These are phyloP conservation scores for Haplosporangium sp. DNA, from an alignment of 371 early-diverging fungal species.

Conservation along the genomic window DNA sequence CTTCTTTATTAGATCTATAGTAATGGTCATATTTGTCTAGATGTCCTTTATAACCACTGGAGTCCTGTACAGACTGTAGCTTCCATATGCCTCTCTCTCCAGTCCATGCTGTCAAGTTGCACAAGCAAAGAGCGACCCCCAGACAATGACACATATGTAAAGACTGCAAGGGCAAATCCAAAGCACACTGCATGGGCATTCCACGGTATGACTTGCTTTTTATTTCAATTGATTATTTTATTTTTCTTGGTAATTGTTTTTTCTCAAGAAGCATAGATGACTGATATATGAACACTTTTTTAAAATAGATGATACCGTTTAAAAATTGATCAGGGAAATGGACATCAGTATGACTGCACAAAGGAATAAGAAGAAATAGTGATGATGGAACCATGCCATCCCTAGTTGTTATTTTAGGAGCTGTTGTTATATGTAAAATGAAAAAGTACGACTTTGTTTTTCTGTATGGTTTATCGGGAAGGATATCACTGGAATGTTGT, in stretches of 20 bases:
- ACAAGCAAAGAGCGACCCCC: slow-evolving; percentile 85
- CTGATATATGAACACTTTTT: background rate
- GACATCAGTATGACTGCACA: background rate
- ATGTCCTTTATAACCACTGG: slow-evolving; percentile 97
- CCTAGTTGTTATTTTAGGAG: background rate
- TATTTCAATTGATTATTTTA: too few species aligned
- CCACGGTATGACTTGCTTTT: slow-evolving; percentile 57
- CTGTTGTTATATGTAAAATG: too few species aligned
- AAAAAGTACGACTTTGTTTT: background rate
- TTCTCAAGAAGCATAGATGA: too few species aligned
- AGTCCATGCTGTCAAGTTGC: slow-evolving; percentile 92
- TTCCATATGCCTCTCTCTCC: slow-evolving; percentile 93
- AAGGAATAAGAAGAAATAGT: background rate
- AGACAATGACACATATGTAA: slow-evolving; percentile 79
- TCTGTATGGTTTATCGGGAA: background rate
- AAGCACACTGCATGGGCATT: slow-evolving; percentile 90
- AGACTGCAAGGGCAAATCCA: slow-evolving; percentile 77
- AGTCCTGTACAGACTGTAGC: slow-evolving; percentile 95
- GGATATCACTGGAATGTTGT: too few species aligned
- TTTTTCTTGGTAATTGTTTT: too few species aligned
- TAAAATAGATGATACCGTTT: slow-evolving; percentile 24
- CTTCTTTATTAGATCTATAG: slow-evolving; percentile 75
- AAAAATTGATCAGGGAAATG: background rate
- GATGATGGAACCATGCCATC: background rate
- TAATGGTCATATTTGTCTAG: slow-evolving; percentile 96